These are phyloP conservation scores for Cercospora beticola DNA, from an alignment of 2,329 filamentous ascomycete species.

Conservation along the genomic window DNA sequence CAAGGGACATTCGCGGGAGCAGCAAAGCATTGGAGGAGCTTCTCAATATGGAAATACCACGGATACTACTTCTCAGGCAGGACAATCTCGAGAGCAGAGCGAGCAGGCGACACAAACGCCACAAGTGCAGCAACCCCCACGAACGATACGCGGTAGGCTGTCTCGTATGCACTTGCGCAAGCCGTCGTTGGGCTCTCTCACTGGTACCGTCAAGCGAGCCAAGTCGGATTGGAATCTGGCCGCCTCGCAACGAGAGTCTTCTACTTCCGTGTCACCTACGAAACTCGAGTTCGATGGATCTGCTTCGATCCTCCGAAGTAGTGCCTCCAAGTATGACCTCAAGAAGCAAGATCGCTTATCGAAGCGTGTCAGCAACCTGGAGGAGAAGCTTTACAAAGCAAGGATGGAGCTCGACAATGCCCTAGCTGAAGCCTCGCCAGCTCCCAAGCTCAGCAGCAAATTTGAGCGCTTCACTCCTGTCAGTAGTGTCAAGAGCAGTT, in stretches of 20 bases:
- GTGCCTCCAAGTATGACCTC: conserved; percentile 57
- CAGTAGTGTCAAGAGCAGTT: conserved; percentile 32
- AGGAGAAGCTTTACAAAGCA: conserved; percentile 57
- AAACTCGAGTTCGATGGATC: conserved; percentile 32
- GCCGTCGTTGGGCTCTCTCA: conserved; percentile 38
- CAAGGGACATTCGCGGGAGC: conserved; percentile 18
- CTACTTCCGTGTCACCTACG: conserved; percentile 37
- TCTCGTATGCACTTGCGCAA: conserved; percentile 34
- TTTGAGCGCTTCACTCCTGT: conserved; percentile 40
- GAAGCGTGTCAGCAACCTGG: conserved; percentile 61
- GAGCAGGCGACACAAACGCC: background rate
- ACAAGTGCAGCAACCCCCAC: conserved; percentile 22
- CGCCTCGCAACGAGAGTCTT: conserved; percentile 38
- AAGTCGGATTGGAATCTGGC: conserved; percentile 36
- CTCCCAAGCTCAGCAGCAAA: conserved; percentile 39
- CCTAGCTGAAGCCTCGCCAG: conserved; percentile 45
- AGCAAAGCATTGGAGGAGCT: background rate
- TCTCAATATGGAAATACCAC: background rate
- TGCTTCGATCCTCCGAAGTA: conserved; percentile 42
- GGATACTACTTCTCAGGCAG: background rate
- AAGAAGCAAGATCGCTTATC: conserved; percentile 56
- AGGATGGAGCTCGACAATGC: conserved; percentile 55
- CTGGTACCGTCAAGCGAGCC: conserved; percentile 36
- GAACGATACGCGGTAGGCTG: conserved; percentile 19
- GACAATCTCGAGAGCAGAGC: background rate